Base-by-base conservation (phyloP, 2,329 filamentous ascomycete species). In the Juglanconis juglandina region DNA sequence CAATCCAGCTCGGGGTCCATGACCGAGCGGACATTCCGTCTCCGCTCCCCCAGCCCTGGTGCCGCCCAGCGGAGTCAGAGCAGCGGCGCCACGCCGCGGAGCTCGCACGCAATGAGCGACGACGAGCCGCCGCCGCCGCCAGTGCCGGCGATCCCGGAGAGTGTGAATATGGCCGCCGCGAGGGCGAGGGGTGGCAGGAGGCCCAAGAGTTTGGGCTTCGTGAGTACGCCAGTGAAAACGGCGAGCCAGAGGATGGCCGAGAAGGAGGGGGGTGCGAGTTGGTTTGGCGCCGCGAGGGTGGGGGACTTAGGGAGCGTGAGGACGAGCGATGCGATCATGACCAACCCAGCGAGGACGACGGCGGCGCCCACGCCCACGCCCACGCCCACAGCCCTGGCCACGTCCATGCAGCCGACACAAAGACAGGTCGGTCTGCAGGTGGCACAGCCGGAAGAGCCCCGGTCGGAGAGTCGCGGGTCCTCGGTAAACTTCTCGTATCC, bases 21-120 rank as follows among this genome's bases (percentile, higher is more conserved):
- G 93, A 88, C 86, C 35, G 90, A 94, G 72, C 86, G 94, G 60
- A 93, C 92, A 1, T 96, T 97, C 73, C 87, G 51, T 24, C 24
- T 24, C 35, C 46, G 93, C 66, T 89, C 89, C 11, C 86, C 87
- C 3, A 96, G 88, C 4, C 91, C 82, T 63, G 79, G 72, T 70
- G 79, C 80, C 73, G 60, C 73, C 14, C 39, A 58, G 48, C 44
- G 61, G 14, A 58, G 58, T 73, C 49, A 70, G 73, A 61, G 74
- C 71, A 64, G 72, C 71, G 58, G 71, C 62, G 51, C 55, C 8
- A 37, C 52, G 1, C 60, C 54, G 32, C 52, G 63, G 46, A 61
- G 10, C 17, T 42, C 61, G 11, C 56, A 54, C 9, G 4, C 42
- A 33, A 47, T 66, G 71, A 17, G 35, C 24, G 72, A 76, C 53